Evolutionary conservation across 257 asterid genomes (phyloP).

Genomic region (Solanum boliviense): DNA sequence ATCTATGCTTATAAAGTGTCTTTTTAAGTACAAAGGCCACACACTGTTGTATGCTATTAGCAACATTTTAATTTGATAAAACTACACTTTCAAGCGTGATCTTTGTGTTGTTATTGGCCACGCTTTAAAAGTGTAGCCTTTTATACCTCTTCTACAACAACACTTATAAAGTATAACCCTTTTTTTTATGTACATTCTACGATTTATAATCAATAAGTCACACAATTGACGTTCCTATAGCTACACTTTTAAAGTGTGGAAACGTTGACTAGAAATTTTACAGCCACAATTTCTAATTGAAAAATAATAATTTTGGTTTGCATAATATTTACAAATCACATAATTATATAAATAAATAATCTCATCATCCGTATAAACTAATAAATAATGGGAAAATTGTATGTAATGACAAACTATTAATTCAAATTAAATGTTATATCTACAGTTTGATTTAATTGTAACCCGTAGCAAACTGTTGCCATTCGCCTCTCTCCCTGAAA

Average conservation of each 20-base stretch:
- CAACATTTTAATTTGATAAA: no score
- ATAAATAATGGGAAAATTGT: no score
- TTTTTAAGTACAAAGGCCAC: neutral
- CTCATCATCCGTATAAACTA: neutral
- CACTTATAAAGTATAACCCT: neutral
- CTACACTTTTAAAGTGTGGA: neutral
- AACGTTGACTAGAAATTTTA: neutral
- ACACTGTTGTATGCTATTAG: neutral
- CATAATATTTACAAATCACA: neutral
- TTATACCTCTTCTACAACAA: neutral
- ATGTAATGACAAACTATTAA: no score
- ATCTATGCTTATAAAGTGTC: neutral
- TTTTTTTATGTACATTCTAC: no score
- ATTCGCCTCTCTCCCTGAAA: no score
- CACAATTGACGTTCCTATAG: neutral
- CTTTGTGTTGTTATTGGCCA: neutral
- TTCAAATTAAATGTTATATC: no score
- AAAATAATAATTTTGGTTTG: neutral
- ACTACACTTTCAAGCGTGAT: neutral
- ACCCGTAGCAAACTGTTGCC: no score
- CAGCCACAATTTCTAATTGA: neutral
- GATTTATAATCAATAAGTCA: neutral
- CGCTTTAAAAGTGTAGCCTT: neutral
- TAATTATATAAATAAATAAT: no score
- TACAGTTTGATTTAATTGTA: no score